phyloP scores from a whole-genome alignment of 805 yeast species.

The Cyberlindnera nakhonratchasimensis region DNA sequence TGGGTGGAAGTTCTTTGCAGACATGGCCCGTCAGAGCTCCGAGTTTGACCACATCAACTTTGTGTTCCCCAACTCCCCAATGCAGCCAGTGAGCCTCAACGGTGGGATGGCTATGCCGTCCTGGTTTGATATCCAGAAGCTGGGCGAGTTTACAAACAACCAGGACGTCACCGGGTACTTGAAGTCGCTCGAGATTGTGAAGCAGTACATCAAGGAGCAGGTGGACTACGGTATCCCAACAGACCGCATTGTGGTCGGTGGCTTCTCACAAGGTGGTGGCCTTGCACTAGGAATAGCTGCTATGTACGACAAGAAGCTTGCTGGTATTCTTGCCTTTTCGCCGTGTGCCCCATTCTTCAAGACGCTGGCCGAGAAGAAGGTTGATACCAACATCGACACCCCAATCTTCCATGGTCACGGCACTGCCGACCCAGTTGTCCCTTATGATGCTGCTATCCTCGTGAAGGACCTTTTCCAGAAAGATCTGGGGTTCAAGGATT shows the following conservation, averaged over 20 bases:
- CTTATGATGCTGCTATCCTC: constrained; percentile 33
- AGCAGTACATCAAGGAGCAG: constrained; percentile 46
- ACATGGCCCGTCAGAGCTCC: constrained; percentile 44
- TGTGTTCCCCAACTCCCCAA: constrained; percentile 90
- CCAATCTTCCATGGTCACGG: constrained; percentile 93
- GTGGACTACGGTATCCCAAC: constrained; percentile 51
- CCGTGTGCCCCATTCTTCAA: constrained; percentile 53
- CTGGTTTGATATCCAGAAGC: constrained; percentile 78
- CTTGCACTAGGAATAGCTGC: constrained; percentile 61
- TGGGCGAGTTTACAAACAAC: constrained; percentile 42
- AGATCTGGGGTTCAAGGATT: constrained; percentile 44
- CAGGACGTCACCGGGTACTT: constrained; percentile 54
- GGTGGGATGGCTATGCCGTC: constrained; percentile 68
- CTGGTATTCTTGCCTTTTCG: constrained; percentile 73
- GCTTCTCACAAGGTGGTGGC: constrained; percentile 94
- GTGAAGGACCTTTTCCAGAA: constrained; percentile 40
- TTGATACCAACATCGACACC: constrained; percentile 51
- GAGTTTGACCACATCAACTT: constrained; percentile 58
- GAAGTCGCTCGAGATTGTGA: constrained; percentile 44
- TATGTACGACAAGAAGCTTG: constrained; percentile 57
- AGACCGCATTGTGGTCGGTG: constrained; percentile 81
- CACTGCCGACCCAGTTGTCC: constrained; percentile 64
- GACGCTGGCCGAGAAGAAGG: constrained; percentile 21
- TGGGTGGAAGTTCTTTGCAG: constrained; percentile 86
- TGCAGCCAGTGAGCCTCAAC: constrained; percentile 61